A percentile compares a stretch with the other conserved stretches of the same genome.
Evolutionary conservation across 345 rosid genomes (phyloP).

Genomic region (Syzygium aromaticum): DNA sequence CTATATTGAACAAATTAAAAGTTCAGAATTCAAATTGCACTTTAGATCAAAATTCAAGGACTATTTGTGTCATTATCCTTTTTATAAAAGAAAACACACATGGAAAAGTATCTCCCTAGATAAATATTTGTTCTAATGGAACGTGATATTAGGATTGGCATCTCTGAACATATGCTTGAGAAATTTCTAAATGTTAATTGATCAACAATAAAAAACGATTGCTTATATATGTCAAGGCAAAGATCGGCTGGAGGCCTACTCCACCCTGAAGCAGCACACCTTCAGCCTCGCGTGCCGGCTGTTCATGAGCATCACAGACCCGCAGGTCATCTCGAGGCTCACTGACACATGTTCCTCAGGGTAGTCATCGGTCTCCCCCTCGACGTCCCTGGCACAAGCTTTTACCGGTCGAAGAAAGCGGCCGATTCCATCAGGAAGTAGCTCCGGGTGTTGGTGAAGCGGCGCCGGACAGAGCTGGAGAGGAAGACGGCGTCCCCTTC

Average conservation of each 20-base stretch:
- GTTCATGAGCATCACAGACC: not conserved
- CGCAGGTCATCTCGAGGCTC: not conserved
- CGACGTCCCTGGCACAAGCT: not conserved
- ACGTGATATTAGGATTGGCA: not conserved
- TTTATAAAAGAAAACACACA: no score
- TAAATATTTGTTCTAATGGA: no score
- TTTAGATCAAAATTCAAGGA: no score
- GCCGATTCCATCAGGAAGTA: not conserved
- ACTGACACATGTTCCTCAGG: not conserved
- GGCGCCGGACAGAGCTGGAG: conserved; percentile 3
- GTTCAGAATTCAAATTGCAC: no score
- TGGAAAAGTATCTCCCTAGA: no score
- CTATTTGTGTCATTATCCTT: no score
- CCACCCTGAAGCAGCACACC: not conserved
- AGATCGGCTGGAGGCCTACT: not conserved
- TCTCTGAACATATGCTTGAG: not conserved
- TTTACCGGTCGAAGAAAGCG: not conserved
- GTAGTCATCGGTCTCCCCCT: not conserved
- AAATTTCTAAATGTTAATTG: not conserved
- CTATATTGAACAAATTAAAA: no score
- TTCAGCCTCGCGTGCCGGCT: not conserved
- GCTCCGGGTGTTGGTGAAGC: not conserved
- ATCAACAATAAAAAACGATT: not conserved
- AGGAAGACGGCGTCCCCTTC: not conserved
- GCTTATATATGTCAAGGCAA: not conserved